Base-by-base conservation (phyloP, 2,329 filamentous ascomycete species). In the Ophiocordyceps polyrhachis-furcata region DNA sequence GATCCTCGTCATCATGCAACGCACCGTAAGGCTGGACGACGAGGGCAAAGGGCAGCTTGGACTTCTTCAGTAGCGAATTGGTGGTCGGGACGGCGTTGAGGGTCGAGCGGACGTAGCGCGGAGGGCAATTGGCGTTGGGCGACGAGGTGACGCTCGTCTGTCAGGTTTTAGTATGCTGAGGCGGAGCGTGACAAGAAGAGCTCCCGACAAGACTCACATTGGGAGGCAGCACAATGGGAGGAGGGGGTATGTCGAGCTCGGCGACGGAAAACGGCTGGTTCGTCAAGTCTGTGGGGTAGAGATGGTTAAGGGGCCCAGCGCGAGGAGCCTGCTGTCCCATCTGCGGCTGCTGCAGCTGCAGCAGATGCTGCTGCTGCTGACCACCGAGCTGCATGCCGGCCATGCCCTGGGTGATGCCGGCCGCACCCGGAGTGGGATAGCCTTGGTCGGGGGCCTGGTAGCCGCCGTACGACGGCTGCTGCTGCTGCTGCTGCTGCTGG, bases 11-110 rank as follows among this genome's bases (percentile, higher is more conserved):
- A 60, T 98, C 91, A 59, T 95, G 89, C 28, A 98, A 77, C 23
- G 88, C 79, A 37, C 81, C 86, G 57, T 96, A 98, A 14, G 91
- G 91, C 63, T 96, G 89, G 52, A 98, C 95, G 50, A 96, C 80
- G 35, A 98, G 79, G 38, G 89, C 88, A 59, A 96, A 93, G 1
- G 91, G 91, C 47, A 98, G 73, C 63, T 88, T 91, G 46, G 88
- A 94, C 68, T 96, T 96, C 68, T 96, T 98, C 48, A 98, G 73
- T 23, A 96, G 73, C 19, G 84, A 91, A 62, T 93, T 78, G 47
- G 85, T 95, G 20, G 87, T 93, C 3, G 91, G 91, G 40, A 95
- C 81, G 23, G 86, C 86, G 62, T 96, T 96, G 51, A 98, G 67
- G 6, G 91, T 96, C 19, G 91, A 96, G 53, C 91, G 84, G 51